A percentile compares a stretch with the other conserved stretches of the same genome.
phyloP scores from a whole-genome alignment of 768 basidiomycete species.

The Naganishia antarctica region DNA sequence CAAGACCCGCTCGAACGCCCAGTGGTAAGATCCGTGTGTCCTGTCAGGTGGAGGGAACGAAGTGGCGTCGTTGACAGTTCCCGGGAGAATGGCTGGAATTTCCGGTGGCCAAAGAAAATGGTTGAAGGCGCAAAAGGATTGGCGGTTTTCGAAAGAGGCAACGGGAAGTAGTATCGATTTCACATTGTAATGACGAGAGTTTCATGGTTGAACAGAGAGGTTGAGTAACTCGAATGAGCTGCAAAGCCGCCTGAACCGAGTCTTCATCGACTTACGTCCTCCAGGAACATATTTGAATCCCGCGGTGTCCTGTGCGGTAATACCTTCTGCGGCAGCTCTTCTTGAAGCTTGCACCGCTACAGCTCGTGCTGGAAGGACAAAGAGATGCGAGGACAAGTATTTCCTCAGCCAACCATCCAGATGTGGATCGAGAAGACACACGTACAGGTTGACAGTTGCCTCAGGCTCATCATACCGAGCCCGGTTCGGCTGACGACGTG shows the following conservation, averaged over 20 bases:
- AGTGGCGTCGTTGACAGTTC: conserved; percentile 92
- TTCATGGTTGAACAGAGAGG: too few relatives aligned
- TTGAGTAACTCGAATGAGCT: background rate
- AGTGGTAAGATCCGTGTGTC: conserved; percentile 82
- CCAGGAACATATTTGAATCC: conserved; percentile 50
- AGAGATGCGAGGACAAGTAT: background rate
- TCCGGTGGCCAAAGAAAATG: background rate
- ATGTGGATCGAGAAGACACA: background rate
- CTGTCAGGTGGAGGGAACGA: conserved; percentile 76
- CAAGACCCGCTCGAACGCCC: conserved; percentile 88
- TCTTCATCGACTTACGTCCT: conserved; percentile 46
- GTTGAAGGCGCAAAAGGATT: too few relatives aligned
- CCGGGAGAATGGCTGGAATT: conserved; percentile 69
- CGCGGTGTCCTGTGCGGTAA: conserved; percentile 43
- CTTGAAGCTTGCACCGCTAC: conserved; percentile 23
- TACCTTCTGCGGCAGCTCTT: conserved; percentile 31
- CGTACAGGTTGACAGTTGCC: conserved; percentile 25
- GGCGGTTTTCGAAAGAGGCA: too few relatives aligned
- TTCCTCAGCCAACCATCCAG: too few relatives aligned
- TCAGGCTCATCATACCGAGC: conserved; percentile 20
- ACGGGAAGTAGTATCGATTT: too few relatives aligned
- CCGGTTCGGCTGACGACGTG: conserved; percentile 22
- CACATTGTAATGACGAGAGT: too few relatives aligned
- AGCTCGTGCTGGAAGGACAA: conserved; percentile 14
- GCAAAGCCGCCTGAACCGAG: background rate